phyloP scores from a whole-genome alignment of 2,329 filamentous ascomycete genomes.

The Fusarium sarcochroum region DNA sequence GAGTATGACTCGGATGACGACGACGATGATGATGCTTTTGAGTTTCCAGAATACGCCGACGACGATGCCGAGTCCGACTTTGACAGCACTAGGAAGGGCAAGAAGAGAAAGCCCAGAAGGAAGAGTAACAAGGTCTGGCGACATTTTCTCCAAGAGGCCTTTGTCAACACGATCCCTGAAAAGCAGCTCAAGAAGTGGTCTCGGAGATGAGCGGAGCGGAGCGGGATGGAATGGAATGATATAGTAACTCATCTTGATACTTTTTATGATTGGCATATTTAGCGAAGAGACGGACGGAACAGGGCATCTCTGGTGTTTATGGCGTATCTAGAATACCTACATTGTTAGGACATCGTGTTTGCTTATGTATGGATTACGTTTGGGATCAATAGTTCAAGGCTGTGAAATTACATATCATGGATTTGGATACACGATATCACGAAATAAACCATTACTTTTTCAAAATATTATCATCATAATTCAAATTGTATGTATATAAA shows the following conservation, averaged over 20 bases:
- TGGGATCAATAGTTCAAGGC: slow-evolving; percentile 4
- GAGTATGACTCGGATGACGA: slow-evolving; percentile 51
- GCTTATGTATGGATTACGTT: not conserved
- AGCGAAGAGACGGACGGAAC: slow-evolving; percentile 31
- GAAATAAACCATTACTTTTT: slow-evolving; percentile 15
- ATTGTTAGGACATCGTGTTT: slow-evolving; percentile 1
- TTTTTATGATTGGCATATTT: slow-evolving; percentile 34
- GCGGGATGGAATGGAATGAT: slow-evolving; percentile 16
- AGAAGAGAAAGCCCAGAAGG: slow-evolving; percentile 60
- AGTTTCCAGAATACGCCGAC: slow-evolving; percentile 36
- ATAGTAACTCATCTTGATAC: slow-evolving; percentile 2
- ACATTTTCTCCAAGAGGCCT: slow-evolving; percentile 82
- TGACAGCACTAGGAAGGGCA: slow-evolving; percentile 24
- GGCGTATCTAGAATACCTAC: slow-evolving; percentile 19
- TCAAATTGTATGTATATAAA: not conserved
- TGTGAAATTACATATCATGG: not conserved
- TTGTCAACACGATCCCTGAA: slow-evolving; percentile 79
- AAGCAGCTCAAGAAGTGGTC: slow-evolving; percentile 72
- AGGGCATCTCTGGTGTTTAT: slow-evolving; percentile 35
- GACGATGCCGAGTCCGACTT: slow-evolving; percentile 36
- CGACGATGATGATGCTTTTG: slow-evolving; percentile 35
- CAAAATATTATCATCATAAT: not conserved
- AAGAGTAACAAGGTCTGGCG: slow-evolving; percentile 79
- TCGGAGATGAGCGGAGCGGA: slow-evolving; percentile 21
- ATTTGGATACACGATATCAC: slow-evolving; percentile 27